Evolutionary conservation across 805 yeast genomes (phyloP).

Genomic region (Tetrapisispora arboricola): DNA sequence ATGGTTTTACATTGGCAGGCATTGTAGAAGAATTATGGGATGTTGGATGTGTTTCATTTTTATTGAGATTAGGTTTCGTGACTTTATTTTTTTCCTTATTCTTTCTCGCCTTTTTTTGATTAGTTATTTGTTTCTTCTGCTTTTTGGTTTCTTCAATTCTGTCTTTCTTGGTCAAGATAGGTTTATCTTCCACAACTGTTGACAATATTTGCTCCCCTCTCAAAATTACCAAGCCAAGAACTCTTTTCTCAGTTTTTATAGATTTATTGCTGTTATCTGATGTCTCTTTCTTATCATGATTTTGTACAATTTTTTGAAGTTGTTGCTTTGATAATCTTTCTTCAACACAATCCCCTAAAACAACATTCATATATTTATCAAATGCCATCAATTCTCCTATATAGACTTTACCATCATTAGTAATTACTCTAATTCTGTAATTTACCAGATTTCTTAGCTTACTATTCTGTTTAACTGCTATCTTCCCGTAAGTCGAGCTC

Average conservation of each 20-base stretch:
- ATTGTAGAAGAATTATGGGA: conserved; percentile 24
- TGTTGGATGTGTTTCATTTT: conserved; percentile 12
- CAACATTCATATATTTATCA: conserved; percentile 82
- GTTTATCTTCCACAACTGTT: conserved; percentile 50
- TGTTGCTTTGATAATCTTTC: conserved; percentile 59
- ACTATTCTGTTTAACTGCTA: conserved; percentile 19
- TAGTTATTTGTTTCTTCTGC: conserved; percentile 29
- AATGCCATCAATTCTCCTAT: conserved; percentile 78
- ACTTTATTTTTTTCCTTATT: conserved; percentile 9
- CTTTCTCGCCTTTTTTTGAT: conserved; percentile 17
- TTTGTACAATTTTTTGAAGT: conserved; percentile 23
- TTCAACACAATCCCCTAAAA: conserved; percentile 77
- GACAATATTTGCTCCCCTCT: conserved; percentile 84
- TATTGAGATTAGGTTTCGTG: conserved; percentile 1
- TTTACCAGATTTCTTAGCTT: conserved; percentile 51
- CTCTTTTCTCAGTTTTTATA: conserved; percentile 58
- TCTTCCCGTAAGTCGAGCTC: background rate
- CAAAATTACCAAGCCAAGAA: conserved; percentile 69
- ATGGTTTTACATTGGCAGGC: conserved; percentile 27
- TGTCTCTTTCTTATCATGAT: background rate
- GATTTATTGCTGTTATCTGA: conserved; percentile 16
- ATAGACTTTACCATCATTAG: conserved; percentile 68
- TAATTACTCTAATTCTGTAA: conserved; percentile 60
- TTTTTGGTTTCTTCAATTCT: conserved; percentile 24
- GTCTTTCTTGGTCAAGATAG: conserved; percentile 34